phyloP scores from a whole-genome alignment of 108 stramenopile genomes.

The Pseudonitzschia multiseries region DNA sequence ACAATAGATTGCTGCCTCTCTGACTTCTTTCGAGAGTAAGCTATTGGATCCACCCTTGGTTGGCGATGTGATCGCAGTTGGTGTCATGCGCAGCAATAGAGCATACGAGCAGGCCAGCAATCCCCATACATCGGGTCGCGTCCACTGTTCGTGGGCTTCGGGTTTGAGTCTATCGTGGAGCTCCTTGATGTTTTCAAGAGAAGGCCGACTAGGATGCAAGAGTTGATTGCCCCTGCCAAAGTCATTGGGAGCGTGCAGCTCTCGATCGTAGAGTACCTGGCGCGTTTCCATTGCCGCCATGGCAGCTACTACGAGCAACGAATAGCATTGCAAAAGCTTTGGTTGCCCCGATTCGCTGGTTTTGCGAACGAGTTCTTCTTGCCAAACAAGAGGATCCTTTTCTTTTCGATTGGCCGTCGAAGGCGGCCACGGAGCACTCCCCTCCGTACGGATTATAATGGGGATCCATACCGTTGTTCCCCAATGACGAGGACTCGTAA shows the following conservation, averaged over 20 bases:
- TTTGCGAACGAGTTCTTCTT: conserved; percentile 56
- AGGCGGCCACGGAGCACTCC: conserved; percentile 8
- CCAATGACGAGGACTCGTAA: conserved; percentile 25
- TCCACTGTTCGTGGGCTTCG: conserved; percentile 50
- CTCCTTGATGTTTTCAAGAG: conserved; percentile 27
- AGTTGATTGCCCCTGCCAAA: conserved; percentile 71
- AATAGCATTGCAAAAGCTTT: conserved; percentile 55
- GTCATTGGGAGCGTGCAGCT: conserved; percentile 49
- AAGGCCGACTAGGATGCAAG: conserved; percentile 41
- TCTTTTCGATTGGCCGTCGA: conserved; percentile 26
- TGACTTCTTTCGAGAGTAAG: conserved; percentile 36
- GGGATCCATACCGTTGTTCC: not conserved
- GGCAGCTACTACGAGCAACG: conserved; percentile 56
- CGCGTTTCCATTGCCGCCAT: conserved; percentile 61
- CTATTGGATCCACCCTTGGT: conserved; percentile 27
- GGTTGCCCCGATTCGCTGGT: conserved; percentile 56
- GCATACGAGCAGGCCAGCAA: conserved; percentile 64
- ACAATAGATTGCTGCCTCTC: conserved; percentile 46
- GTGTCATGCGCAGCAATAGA: conserved; percentile 51
- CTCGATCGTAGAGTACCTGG: conserved; percentile 59
- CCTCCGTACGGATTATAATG: not conserved
- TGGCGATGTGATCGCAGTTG: conserved; percentile 45
- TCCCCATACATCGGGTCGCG: conserved; percentile 71
- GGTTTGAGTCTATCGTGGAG: conserved; percentile 54
- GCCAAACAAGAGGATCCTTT: conserved; percentile 64